Percentiles rank a stretch among this genome's conserved stretches.
Evolutionary conservation across 2,329 filamentous ascomycete species (phyloP).

Genomic region (Exserohilum rostratum): DNA sequence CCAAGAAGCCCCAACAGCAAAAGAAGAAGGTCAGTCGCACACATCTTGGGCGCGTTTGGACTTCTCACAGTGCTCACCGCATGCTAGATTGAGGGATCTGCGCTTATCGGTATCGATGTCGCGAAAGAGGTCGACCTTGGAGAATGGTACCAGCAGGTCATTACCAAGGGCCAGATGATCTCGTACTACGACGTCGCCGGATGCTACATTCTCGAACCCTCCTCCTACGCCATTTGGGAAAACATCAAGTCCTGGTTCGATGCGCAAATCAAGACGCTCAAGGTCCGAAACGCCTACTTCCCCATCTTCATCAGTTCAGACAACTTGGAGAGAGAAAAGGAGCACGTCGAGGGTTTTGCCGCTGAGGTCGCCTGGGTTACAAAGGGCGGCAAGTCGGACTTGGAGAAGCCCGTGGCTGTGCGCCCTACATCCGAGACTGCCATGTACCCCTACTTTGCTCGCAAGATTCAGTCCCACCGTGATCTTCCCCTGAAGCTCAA

Average conservation of each 20-base stretch:
- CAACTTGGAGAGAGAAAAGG: constrained; percentile 85
- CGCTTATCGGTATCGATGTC: constrained; percentile 84
- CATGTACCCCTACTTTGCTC: constrained; percentile 95
- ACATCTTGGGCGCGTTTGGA: not conserved
- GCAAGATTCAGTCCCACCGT: constrained; percentile 96
- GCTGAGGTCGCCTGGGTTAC: constrained; percentile 91
- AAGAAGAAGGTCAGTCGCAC: constrained; percentile 54
- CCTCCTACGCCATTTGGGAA: constrained; percentile 72
- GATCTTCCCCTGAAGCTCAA: constrained; percentile 93
- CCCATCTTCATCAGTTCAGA: constrained; percentile 86
- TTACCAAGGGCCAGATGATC: constrained; percentile 95
- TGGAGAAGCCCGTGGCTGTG: constrained; percentile 79
- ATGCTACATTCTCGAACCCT: constrained; percentile 75
- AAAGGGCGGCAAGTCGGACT: constrained; percentile 86
- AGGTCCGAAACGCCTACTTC: constrained; percentile 95
- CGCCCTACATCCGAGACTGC: constrained; percentile 75
- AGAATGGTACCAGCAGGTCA: constrained; percentile 96
- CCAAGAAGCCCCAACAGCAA: constrained; percentile 53
- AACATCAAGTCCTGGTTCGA: constrained; percentile 66
- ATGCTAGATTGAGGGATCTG: constrained; percentile 61
- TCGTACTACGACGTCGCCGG: constrained; percentile 87
- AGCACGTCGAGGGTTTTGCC: constrained; percentile 96
- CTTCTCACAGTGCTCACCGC: constrained; percentile 23
- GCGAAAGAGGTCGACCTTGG: constrained; percentile 86
- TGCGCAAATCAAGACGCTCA: constrained; percentile 81